phyloP scores from a whole-genome alignment of 2,329 filamentous ascomycete genomes.

The Apiospora arundinis region DNA sequence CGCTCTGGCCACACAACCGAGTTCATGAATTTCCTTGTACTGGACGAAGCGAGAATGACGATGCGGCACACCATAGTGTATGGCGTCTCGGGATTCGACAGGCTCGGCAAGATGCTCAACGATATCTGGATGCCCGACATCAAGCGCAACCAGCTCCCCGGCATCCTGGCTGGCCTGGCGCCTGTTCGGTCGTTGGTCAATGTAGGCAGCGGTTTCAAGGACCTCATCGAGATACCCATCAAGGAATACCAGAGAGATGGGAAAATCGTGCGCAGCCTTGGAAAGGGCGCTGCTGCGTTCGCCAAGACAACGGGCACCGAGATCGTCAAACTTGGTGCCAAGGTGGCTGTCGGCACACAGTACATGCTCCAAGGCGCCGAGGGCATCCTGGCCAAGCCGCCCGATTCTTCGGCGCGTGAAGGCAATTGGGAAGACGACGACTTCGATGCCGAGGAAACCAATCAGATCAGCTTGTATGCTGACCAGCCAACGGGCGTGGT shows the following conservation, averaged over 20 bases:
- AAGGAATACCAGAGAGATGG: constrained; percentile 94
- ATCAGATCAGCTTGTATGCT: constrained; percentile 88
- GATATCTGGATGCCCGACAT: constrained; percentile 98
- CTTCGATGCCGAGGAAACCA: constrained; percentile 71
- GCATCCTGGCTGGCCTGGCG: constrained; percentile 86
- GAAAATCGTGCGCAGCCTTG: constrained; percentile 86
- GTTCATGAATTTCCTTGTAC: constrained; percentile 97
- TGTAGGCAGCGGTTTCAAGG: constrained; percentile 83
- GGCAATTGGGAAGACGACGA: constrained; percentile 64
- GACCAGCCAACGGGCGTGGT: constrained; percentile 91
- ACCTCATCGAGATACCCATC: constrained; percentile 89
- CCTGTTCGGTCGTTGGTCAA: constrained; percentile 91
- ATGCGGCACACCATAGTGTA: constrained; percentile 92
- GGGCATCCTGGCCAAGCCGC: constrained; percentile 67
- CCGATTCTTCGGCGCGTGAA: constrained; percentile 40
- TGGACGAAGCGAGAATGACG: constrained; percentile 87
- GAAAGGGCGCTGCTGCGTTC: constrained; percentile 89
- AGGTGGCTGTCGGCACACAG: constrained; percentile 92
- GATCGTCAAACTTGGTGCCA: constrained; percentile 91
- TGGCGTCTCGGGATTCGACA: constrained; percentile 88
- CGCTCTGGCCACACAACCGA: constrained; percentile 94
- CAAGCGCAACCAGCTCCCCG: constrained; percentile 84
- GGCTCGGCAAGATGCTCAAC: constrained; percentile 87
- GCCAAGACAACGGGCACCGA: constrained; percentile 93
- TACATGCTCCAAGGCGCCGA: constrained; percentile 91